phyloP scores from a whole-genome alignment of 306 rosid species.

The Quercus variabilis region DNA sequence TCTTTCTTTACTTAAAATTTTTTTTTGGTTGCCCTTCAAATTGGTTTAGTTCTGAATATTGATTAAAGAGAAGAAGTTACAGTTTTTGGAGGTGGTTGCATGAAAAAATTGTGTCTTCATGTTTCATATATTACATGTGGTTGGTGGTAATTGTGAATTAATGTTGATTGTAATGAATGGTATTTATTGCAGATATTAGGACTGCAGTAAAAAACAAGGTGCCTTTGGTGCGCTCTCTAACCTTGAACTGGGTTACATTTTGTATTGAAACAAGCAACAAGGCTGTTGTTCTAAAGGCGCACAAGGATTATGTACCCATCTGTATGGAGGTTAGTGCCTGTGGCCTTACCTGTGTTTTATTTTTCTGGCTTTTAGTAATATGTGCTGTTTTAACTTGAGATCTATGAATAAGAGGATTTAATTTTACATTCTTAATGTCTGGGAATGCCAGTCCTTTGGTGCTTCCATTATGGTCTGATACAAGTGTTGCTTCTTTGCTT shows the following conservation, averaged over 20 bases:
- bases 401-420: background rate
- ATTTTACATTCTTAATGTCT: background rate
- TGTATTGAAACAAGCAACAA: slow-evolving; percentile 92
- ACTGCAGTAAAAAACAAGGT: slow-evolving; percentile 89
- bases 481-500: background rate
- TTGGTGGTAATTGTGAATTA: slow-evolving; percentile 9
- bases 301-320: slow-evolving; percentile 96
- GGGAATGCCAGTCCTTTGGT: background rate
- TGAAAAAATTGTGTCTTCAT: background rate
- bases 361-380: background rate
- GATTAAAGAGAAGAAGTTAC: background rate
- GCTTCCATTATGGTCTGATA: background rate
- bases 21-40: background rate
- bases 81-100: slow-evolving; percentile 1
- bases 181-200: slow-evolving; percentile 68
- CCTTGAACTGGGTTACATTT: slow-evolving; percentile 86
- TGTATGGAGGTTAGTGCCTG: slow-evolving; percentile 88
- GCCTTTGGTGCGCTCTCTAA: slow-evolving; percentile 89
- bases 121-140: background rate
- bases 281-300: slow-evolving; percentile 66
- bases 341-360: background rate
- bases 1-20: no score
- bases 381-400: background rate
- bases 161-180: slow-evolving; percentile 18
- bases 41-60: background rate